Percentiles rank a stretch among this genome's conserved stretches.
phyloP scores from a whole-genome alignment of 345 rosid genomes.

The Bretschneidera sinensis region DNA sequence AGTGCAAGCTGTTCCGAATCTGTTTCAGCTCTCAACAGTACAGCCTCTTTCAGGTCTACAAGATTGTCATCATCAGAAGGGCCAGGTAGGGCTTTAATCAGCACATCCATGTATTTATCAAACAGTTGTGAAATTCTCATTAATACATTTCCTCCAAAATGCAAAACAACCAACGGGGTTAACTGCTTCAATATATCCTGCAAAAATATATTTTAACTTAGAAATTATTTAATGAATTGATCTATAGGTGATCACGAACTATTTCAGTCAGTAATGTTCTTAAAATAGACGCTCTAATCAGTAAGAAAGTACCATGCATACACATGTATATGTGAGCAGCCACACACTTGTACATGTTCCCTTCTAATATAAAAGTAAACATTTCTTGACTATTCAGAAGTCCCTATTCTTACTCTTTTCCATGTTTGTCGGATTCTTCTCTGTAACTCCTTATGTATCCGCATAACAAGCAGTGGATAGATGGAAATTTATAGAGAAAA shows the following conservation, averaged over 20 bases:
- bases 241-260: conserved; percentile 4
- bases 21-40: conserved; percentile 80
- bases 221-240: conserved; percentile 5
- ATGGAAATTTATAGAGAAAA: too few relatives aligned
- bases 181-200: conserved; percentile 90
- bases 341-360: too few relatives aligned
- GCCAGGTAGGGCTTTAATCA: conserved; percentile 77
- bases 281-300: neutral
- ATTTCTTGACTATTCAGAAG: too few relatives aligned
- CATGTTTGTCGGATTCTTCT: too few relatives aligned
- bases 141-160: conserved; percentile 80
- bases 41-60: conserved; percentile 65
- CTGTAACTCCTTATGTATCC: too few relatives aligned
- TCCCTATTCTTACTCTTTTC: too few relatives aligned
- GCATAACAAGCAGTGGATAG: too few relatives aligned
- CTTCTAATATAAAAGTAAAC: too few relatives aligned
- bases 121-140: conserved; percentile 69
- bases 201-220: conserved; percentile 10
- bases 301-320: neutral
- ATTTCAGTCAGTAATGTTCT: neutral
- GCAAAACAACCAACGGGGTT: conserved; percentile 56
- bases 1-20: conserved; percentile 90
- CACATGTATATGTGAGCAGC: neutral
- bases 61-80: conserved; percentile 88
- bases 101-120: conserved; percentile 74